Conservation (phyloP, 768 basidiomycete species). For the Mycena vitilis region DNA sequence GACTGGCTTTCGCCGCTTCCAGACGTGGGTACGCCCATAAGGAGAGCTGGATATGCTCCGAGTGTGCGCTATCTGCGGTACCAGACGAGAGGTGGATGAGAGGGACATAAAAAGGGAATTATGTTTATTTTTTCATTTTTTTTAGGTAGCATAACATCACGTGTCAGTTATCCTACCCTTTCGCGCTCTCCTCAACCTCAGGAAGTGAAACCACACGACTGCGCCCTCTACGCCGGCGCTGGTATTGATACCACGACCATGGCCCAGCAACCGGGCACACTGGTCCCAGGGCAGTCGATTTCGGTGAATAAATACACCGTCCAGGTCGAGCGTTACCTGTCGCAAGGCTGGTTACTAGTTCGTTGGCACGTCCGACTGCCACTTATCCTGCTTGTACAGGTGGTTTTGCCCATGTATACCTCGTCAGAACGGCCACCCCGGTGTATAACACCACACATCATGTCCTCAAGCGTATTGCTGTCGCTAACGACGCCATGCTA, state of each 20-base stretch:
- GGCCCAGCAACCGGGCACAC: constrained; percentile 72
- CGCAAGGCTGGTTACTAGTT: constrained; percentile 75
- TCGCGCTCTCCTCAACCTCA: constrained; percentile 7
- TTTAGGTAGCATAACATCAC: background rate
- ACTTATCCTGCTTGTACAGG: constrained; percentile 60
- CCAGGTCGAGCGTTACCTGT: constrained; percentile 93
- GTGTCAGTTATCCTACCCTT: background rate
- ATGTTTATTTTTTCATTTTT: background rate
- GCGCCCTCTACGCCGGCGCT: background rate
- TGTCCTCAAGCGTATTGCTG: constrained; percentile 96
- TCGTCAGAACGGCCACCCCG: constrained; percentile 87
- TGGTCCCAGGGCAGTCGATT: constrained; percentile 87
- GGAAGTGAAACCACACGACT: constrained; percentile 5
- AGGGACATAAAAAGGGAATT: background rate
- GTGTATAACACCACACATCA: constrained; percentile 94
- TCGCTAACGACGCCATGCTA: constrained; percentile 89
- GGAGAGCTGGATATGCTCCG: constrained; percentile 76
- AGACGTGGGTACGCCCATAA: constrained; percentile 87
- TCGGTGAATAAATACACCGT: constrained; percentile 91
- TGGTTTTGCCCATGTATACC: constrained; percentile 98
- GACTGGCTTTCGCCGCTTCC: constrained; percentile 72
- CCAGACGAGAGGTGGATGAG: background rate
- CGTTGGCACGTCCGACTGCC: constrained; percentile 18
- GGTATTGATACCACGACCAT: constrained; percentile 16
- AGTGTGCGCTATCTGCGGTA: constrained; percentile 35